Percentiles rank a stretch among this genome's conserved stretches.
These are phyloP conservation scores for Chytriomyces hyalinus DNA, from an alignment of 192 early-diverging fungal species.

Conservation along the genomic window DNA sequence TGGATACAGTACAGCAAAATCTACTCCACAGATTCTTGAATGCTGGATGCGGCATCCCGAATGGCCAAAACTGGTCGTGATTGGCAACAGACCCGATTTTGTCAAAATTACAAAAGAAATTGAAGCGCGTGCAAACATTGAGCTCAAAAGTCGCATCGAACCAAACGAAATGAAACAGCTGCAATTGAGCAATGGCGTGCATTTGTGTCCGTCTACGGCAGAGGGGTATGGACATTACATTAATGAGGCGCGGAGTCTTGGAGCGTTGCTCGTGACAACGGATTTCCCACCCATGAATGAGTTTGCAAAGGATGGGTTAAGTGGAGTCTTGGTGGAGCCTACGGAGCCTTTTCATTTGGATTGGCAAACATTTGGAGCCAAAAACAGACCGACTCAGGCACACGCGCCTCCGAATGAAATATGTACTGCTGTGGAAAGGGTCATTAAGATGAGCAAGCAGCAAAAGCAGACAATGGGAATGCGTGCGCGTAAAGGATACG, in stretches of 20 bases:
- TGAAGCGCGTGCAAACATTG: background rate
- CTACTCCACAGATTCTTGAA: background rate
- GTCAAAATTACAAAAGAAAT: background rate
- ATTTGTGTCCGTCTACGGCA: background rate
- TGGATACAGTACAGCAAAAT: constrained; percentile 12
- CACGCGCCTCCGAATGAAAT: background rate
- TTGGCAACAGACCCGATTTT: background rate
- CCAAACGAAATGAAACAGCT: background rate
- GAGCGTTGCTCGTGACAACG: constrained; percentile 23
- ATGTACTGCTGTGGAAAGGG: constrained; percentile 7
- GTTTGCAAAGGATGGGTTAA: constrained; percentile 9
- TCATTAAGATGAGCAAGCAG: background rate
- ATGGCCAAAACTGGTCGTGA: constrained; percentile 27
- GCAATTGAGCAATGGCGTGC: constrained; percentile 4
- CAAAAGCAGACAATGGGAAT: background rate
- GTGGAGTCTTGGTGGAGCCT: constrained; percentile 13
- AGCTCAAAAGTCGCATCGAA: background rate
- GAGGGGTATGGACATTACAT: constrained; percentile 33
- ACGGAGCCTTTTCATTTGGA: background rate
- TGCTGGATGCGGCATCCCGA: constrained; percentile 26
- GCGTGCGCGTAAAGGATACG: background rate
- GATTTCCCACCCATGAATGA: constrained; percentile 32
- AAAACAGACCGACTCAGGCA: background rate
- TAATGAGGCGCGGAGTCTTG: constrained; percentile 20
- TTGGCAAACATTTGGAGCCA: background rate